phyloP scores from a whole-genome alignment of 495 filamentous ascomycete species.

The Platismatia glauca region DNA sequence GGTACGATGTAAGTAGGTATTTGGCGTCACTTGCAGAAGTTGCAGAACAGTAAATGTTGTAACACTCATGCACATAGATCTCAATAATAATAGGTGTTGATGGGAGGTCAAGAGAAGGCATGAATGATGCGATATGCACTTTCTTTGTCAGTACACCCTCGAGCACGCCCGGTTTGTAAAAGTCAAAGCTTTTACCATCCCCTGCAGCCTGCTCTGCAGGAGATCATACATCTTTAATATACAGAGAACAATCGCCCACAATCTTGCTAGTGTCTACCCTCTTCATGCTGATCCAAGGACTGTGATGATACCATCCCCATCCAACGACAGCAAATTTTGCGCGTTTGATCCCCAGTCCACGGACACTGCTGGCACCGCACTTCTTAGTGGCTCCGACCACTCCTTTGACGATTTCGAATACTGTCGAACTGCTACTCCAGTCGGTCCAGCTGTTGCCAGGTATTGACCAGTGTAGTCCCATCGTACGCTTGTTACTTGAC shows the following conservation, averaged over 20 bases:
- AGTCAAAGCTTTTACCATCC: background rate
- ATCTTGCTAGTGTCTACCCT: background rate
- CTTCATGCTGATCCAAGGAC: slow-evolving; percentile 41
- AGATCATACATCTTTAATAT: background rate
- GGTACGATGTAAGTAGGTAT: background rate
- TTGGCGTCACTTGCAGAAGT: background rate
- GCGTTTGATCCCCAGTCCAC: slow-evolving; percentile 70
- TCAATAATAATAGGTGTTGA: background rate
- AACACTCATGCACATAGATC: background rate
- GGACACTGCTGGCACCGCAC: slow-evolving; percentile 61
- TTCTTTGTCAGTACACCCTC: slow-evolving; percentile 7
- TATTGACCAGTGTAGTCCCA: slow-evolving; percentile 98
- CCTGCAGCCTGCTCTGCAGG: background rate
- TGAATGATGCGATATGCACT: background rate
- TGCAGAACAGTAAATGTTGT: background rate
- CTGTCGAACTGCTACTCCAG: slow-evolving; percentile 76
- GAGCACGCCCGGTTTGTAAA: background rate
- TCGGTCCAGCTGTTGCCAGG: slow-evolving; percentile 70
- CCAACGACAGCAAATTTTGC: slow-evolving; percentile 62
- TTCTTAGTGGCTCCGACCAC: slow-evolving; percentile 81
- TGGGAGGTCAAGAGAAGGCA: background rate
- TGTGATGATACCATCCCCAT: slow-evolving; percentile 66
- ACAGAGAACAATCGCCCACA: background rate
- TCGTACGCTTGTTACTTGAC: slow-evolving; percentile 55
- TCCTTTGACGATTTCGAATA: slow-evolving; percentile 73